Percentiles rank a stretch among this genome's conserved stretches.
phyloP scores from a whole-genome alignment of 164 flowering plant genomes.

The Nymphaea colorata region DNA sequence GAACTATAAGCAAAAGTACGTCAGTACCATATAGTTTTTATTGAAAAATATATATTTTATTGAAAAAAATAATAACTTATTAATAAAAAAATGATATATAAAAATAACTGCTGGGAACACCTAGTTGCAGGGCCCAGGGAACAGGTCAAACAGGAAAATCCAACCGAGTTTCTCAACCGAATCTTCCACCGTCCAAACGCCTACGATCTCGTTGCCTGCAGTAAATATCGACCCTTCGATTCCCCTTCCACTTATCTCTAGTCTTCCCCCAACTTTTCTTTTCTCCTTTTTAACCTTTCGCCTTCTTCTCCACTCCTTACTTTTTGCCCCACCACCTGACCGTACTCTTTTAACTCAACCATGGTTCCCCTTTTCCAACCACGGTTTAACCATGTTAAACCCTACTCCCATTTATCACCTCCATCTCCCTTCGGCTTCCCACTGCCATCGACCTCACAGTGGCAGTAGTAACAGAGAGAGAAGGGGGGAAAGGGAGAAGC shows the following conservation, averaged over 20 bases:
- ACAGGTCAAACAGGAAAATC: no score
- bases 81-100: no score
- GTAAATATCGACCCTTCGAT: background rate
- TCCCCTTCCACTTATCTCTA: background rate
- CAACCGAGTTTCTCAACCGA: no score
- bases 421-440: background rate
- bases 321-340: background rate
- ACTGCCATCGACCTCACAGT: background rate
- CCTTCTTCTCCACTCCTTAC: background rate
- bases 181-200: background rate
- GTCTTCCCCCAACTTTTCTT: background rate
- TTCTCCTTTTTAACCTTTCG: background rate
- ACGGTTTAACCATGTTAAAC: background rate
- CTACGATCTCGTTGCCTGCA: background rate
- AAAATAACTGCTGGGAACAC: no score
- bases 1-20: no score
- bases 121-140: no score
- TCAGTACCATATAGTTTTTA: no score
- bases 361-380: background rate
- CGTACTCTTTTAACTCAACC: background rate
- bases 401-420: background rate
- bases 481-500: background rate
- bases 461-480: background rate
- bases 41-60: no score
- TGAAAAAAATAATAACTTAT: no score